Conservation (phyloP, 2,329 filamentous ascomycete genomes). For the Dactylellina drechsleri region DNA sequence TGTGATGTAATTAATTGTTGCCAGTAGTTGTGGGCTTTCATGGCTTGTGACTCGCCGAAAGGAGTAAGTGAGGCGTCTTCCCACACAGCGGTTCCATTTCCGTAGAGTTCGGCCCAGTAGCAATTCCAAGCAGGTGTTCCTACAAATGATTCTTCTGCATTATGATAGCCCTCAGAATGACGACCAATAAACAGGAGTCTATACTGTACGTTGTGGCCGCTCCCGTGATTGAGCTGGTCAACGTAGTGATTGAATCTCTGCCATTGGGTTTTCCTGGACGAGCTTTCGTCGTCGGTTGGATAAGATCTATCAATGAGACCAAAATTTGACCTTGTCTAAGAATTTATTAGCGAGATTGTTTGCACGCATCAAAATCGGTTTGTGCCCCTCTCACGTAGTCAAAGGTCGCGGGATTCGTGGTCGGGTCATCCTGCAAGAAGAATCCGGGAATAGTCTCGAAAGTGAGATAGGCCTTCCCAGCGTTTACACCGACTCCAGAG, state of each 20-base stretch:
- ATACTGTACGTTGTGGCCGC: conserved; percentile 67
- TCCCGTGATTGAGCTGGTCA: conserved; percentile 66
- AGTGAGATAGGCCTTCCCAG: conserved; percentile 39
- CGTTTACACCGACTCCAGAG: conserved; percentile 41
- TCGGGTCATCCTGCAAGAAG: conserved; percentile 72
- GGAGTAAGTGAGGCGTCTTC: conserved; percentile 71
- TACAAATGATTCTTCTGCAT: conserved; percentile 72
- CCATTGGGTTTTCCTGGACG: conserved; percentile 69
- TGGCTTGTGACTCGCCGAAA: conserved; percentile 69
- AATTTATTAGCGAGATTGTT: not conserved
- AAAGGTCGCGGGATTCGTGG: conserved; percentile 69
- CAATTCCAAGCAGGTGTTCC: conserved; percentile 77
- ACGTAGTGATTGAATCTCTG: conserved; percentile 72
- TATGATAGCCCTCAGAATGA: conserved; percentile 75
- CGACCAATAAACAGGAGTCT: conserved; percentile 75
- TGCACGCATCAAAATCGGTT: not conserved
- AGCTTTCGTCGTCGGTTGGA: conserved; percentile 65
- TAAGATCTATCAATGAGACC: conserved; percentile 73
- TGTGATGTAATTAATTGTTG: conserved; percentile 65
- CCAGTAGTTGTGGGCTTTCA: conserved; percentile 71
- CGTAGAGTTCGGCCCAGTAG: conserved; percentile 73
- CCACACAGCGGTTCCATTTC: conserved; percentile 72
- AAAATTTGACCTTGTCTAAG: conserved; percentile 70
- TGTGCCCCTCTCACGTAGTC: conserved; percentile 69
- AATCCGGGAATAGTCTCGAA: conserved; percentile 68